A percentile compares a stretch with the other conserved stretches of the same genome.
These are phyloP conservation scores for Ilex aquifolium DNA, from an alignment of 257 asterid genomes.

Conservation along the genomic window DNA sequence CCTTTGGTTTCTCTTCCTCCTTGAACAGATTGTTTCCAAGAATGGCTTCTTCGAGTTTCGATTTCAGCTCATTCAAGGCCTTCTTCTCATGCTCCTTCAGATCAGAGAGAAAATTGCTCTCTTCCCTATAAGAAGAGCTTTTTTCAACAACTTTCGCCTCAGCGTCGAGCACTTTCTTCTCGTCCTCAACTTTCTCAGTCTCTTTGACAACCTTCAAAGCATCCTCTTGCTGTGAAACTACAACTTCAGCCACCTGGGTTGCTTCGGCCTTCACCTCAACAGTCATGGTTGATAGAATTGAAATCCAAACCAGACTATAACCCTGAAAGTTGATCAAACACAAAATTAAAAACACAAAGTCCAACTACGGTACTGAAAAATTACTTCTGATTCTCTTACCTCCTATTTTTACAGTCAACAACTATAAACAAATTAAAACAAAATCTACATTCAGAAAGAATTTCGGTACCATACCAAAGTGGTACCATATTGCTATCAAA, in stretches of 20 bases:
- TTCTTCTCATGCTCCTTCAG: constrained; percentile 61
- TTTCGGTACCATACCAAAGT: no score
- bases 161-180: constrained; percentile 28
- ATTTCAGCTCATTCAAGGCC: constrained; percentile 52
- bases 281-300: constrained; percentile 31
- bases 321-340: no score
- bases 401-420: no score
- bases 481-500: no score
- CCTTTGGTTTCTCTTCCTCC: constrained; percentile 9
- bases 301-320: no score
- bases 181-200: constrained; percentile 16
- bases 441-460: no score
- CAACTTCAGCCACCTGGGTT: constrained; percentile 29
- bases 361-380: no score
- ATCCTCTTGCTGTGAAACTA: constrained; percentile 17
- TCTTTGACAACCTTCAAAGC: constrained; percentile 21
- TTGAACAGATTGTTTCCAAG: constrained; percentile 41
- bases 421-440: no score
- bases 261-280: constrained; percentile 52
- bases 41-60: constrained; percentile 65
- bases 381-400: no score
- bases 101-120: constrained; percentile 63
- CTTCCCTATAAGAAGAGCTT: constrained; percentile 74
- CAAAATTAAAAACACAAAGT: no score
- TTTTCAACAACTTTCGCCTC: constrained; percentile 42